phyloP scores from a whole-genome alignment of 495 filamentous ascomycete species.

The Cryomyces minteri region DNA sequence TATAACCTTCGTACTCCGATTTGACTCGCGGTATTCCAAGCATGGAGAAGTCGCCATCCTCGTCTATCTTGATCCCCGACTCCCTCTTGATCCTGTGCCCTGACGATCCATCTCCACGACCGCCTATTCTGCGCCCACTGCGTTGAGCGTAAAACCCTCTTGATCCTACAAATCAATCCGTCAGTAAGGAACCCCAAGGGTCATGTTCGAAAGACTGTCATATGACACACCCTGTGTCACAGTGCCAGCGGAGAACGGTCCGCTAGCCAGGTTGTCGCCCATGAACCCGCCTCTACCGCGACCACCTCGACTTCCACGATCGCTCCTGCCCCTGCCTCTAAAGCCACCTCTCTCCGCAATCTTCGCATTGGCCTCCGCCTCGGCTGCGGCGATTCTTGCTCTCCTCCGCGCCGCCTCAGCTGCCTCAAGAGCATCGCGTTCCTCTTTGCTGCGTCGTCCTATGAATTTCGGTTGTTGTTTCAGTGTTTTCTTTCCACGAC shows the following conservation, averaged over 20 bases:
- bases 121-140: neutral
- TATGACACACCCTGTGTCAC: conserved; percentile 2
- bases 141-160: neutral
- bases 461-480: neutral
- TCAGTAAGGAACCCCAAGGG: neutral
- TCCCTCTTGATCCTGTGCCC: neutral
- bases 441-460: conserved; percentile 12
- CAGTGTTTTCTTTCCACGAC: neutral
- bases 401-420: conserved; percentile 7
- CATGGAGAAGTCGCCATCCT: conserved; percentile 2
- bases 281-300: conserved; percentile 7
- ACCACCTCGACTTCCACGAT: neutral
- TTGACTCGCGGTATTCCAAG: conserved; percentile 2
- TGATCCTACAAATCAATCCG: neutral
- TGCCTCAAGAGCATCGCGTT: conserved; percentile 10
- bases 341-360: conserved; percentile 2
- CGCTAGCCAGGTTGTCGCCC: conserved; percentile 4
- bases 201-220: neutral
- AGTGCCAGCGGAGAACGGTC: conserved; percentile 15
- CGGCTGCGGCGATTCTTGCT: conserved; percentile 1
- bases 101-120: neutral
- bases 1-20: conserved; percentile 10
- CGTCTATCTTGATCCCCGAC: conserved; percentile 1
- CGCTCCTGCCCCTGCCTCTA: neutral
- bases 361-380: conserved; percentile 4